These are phyloP conservation scores for Clavispora asparagi DNA, from an alignment of 805 yeast species.

Conservation along the genomic window DNA sequence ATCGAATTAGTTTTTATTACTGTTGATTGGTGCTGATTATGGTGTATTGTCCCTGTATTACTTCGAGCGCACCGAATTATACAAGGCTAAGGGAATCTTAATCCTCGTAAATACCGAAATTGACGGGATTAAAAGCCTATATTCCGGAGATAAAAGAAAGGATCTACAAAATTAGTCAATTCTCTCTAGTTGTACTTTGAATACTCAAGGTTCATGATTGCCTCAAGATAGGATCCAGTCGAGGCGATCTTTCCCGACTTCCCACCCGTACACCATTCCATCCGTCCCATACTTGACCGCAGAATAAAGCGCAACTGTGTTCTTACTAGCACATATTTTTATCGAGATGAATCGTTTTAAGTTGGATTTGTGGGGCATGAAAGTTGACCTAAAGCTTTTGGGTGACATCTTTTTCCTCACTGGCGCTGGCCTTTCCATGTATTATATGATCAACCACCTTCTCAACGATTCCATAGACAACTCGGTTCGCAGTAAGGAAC, in stretches of 20 bases:
- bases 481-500: constrained; percentile 45
- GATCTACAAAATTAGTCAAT: too few species aligned
- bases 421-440: constrained; percentile 66
- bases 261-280: background rate
- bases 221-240: too few species aligned
- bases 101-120: too few species aligned
- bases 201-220: too few species aligned
- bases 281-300: background rate
- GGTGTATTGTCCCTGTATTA: too few species aligned
- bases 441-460: constrained; percentile 49
- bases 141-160: too few species aligned
- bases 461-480: constrained; percentile 31
- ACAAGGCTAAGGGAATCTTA: too few species aligned
- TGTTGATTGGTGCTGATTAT: too few species aligned
- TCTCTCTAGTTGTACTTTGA: too few species aligned
- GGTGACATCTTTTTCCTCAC: constrained; percentile 39
- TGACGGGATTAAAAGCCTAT: too few species aligned
- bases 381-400: constrained; percentile 34
- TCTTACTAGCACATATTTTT: background rate
- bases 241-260: background rate
- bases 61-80: too few species aligned
- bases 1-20: too few species aligned
- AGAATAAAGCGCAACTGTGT: background rate
- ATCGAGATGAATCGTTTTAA: background rate
- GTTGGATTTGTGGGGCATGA: constrained; percentile 31